phyloP scores from a whole-genome alignment of 2,329 filamentous ascomycete species.

The Aspergillus fumigatus region DNA sequence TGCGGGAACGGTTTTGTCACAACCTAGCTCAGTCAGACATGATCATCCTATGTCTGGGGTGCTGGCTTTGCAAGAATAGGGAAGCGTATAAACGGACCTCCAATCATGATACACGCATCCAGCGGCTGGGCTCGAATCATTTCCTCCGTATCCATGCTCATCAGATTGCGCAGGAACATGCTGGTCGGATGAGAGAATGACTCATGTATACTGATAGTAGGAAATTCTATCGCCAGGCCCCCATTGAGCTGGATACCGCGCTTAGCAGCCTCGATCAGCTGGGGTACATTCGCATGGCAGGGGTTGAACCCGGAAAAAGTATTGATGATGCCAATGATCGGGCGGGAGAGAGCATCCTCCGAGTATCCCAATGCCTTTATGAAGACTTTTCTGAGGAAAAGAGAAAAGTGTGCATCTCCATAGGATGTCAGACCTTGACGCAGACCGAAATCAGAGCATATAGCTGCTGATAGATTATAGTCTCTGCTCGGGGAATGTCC shows the following conservation, averaged over 20 bases:
- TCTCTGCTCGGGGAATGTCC: slow-evolving; percentile 28
- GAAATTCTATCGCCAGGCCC: slow-evolving; percentile 67
- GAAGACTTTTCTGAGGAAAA: slow-evolving; percentile 71
- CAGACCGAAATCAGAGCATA: slow-evolving; percentile 51
- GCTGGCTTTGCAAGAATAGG: neutral
- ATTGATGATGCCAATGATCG: slow-evolving; percentile 71
- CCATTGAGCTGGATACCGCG: slow-evolving; percentile 64
- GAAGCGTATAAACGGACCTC: slow-evolving; percentile 44
- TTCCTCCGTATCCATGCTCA: slow-evolving; percentile 77
- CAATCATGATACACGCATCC: slow-evolving; percentile 64
- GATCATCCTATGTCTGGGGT: no score
- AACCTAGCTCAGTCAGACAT: slow-evolving; percentile 45
- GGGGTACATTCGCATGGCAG: slow-evolving; percentile 67
- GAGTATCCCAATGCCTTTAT: slow-evolving; percentile 72
- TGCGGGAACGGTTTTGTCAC: slow-evolving; percentile 69
- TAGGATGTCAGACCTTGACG: slow-evolving; percentile 64
- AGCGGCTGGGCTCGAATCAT: slow-evolving; percentile 70
- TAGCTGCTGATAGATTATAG: slow-evolving; percentile 56
- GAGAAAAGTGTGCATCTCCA: slow-evolving; percentile 69
- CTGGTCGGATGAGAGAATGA: slow-evolving; percentile 66
- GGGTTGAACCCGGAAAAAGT: slow-evolving; percentile 70
- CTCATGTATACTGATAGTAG: slow-evolving; percentile 69
- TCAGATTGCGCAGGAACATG: slow-evolving; percentile 70
- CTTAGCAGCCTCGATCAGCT: slow-evolving; percentile 66
- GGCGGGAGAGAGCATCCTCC: slow-evolving; percentile 64